Evolutionary conservation across 1,284 basidiomycete species (phyloP), one percentile per base, ranked within the genome.

Genomic region (Tilletia horrida): DNA sequence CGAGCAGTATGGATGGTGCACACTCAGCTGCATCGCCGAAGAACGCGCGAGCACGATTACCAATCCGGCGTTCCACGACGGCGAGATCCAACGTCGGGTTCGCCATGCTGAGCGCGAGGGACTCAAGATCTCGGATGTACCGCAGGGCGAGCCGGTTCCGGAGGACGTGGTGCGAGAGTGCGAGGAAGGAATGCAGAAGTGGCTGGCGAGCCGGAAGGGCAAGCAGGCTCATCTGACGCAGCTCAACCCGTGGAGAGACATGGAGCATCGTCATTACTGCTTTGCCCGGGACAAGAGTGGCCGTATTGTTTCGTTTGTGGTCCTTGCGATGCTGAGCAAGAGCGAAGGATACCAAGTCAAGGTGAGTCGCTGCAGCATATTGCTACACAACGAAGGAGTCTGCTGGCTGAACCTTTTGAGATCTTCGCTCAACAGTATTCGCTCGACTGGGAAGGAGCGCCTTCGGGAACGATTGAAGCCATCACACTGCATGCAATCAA

Each of bases 211-310:
- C 64, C 79, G 85, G 66, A 85, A 84, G 76, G 86, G 86, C 21
- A 85, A 84, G 59, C 87, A 87, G 79, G 84, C 87, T 52, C 86
- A 87, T 76, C 78, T 86, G 69, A 87, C 86, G 65, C 84, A 85
- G 62, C 83, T 87, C 40, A 79, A 84, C 43, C 86, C 86, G 21
- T 87, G 85, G 82, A 83, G 83, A 64, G 87, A 88, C 75, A 79
- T 83, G 70, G 76, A 82, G 69, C 87, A 88, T 73, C 79, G 86
- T 44, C 82, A 81, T 72, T 88, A 87, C 82, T 87, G 85, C 77
- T 83, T 86, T 70, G 85, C 85, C 1, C 80, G 83, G 27, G 84
- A 86, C 69, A 81, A 81, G 69, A 75, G 84, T 8, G 82, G 81
- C 31, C 82, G 83, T 77, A 84, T 86, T 48, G 71, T 73, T 67